Conservation (phyloP, 2,329 filamentous ascomycete species). For the Fusarium continuum region DNA sequence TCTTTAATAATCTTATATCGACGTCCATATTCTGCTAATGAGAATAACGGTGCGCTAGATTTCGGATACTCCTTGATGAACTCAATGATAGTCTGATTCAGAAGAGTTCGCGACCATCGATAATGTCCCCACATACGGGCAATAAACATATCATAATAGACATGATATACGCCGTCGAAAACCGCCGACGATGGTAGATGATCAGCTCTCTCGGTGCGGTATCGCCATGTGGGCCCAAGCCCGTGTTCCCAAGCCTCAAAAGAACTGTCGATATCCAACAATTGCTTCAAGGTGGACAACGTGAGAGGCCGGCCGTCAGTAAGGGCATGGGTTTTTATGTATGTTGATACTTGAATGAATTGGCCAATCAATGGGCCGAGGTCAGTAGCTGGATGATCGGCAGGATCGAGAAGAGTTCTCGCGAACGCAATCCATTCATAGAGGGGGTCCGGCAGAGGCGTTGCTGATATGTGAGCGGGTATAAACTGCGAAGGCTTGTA, state of each 20-base stretch:
- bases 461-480: conserved; percentile 53
- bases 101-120: conserved; percentile 65
- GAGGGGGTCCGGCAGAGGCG: conserved; percentile 52
- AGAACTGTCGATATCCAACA: conserved; percentile 52
- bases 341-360: conserved; percentile 52
- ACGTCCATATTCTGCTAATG: conserved; percentile 43
- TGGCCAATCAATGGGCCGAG: conserved; percentile 53
- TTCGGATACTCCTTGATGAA: conserved; percentile 51
- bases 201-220: conserved; percentile 45
- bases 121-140: conserved; percentile 68
- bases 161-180: conserved; percentile 63
- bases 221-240: conserved; percentile 51
- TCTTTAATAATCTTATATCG: conserved; percentile 49
- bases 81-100: conserved; percentile 60
- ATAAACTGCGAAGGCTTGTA: conserved; percentile 52
- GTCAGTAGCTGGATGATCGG: conserved; percentile 53
- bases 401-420: conserved; percentile 47
- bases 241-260: conserved; percentile 53
- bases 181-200: conserved; percentile 53
- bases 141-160: conserved; percentile 63
- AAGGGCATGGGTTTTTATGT: conserved; percentile 48
- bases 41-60: conserved; percentile 48
- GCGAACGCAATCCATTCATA: conserved; percentile 56
- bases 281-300: conserved; percentile 49
- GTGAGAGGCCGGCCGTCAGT: conserved; percentile 51